phyloP scores from a whole-genome alignment of 176 grass and related monocot genomes.

The Tillandsia leiboldiana region DNA sequence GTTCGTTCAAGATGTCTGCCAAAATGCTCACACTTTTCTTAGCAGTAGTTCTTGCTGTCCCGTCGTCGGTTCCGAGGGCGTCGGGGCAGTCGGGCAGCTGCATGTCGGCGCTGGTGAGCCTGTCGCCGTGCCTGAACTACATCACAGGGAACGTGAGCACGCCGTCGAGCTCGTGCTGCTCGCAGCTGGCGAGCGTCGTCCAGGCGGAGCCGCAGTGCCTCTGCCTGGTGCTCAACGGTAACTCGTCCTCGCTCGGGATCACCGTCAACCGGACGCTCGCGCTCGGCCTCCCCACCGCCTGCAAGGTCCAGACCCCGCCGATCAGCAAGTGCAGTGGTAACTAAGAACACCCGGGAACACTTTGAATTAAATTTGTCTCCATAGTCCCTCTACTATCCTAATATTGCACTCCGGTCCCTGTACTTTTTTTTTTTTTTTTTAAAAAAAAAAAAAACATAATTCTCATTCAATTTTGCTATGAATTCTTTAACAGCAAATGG shows the following conservation, averaged over 20 bases:
- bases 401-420: neutral
- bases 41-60: too few relatives aligned
- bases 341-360: neutral
- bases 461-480: neutral
- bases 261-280: conserved; percentile 60
- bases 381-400: too few relatives aligned
- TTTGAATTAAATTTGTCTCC: neutral
- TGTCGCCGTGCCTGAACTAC: conserved; percentile 77
- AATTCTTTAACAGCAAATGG: too few relatives aligned
- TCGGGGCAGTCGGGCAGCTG: conserved; percentile 48
- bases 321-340: conserved; percentile 57
- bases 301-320: conserved; percentile 55
- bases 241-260: conserved; percentile 42
- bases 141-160: conserved; percentile 53
- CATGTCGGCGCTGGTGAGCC: conserved; percentile 38
- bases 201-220: conserved; percentile 61
- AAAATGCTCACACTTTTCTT: too few relatives aligned
- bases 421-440: neutral
- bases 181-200: conserved; percentile 42
- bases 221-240: conserved; percentile 43
- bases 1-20: neutral
- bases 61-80: conserved; percentile 4
- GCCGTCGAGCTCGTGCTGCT: conserved; percentile 50
- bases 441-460: neutral
- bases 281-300: conserved; percentile 38